Evolutionary conservation across 768 basidiomycete genomes (phyloP), one percentile per base, ranked within the genome.

Genomic region (Lactarius hatsudake): DNA sequence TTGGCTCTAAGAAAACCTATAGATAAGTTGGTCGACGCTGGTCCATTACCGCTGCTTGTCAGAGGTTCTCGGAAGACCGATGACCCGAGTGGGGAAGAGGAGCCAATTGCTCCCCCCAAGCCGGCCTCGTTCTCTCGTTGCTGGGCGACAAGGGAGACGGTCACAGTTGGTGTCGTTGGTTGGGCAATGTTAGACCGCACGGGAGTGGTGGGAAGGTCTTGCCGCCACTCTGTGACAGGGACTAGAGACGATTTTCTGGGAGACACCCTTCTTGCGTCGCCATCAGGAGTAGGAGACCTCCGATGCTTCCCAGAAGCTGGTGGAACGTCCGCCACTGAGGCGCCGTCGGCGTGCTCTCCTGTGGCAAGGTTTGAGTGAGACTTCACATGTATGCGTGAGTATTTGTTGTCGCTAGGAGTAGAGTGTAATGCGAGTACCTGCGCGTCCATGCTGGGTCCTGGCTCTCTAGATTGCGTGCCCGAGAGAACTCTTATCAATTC

Each of bases 241-340:
- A 1, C 18, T 3, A 36, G 53, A 42, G 59, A 42, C 26, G 12
- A 10, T 38, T n/a, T 55, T 36, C 40, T 45, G 10, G 32, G 42
- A 36, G 17, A 20, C 5, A 61, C 53, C 18, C 53, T 65, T 43
- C 59, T 61, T 20, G 23, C 17, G 32, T 66, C 60, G 13, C 36
- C 43, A 17, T 28, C 12, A 43, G 59, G 59, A 48, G 59, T 61
- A 13, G 42, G 34, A 34, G 64, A 45, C 64, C 64, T 40, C 30
- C 7, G 40, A 23, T 48, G 60, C 34, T 61, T 61, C 48, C 55
- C 61, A 20, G 54, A 28, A 30, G 34, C 20, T 17, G 28, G 15
- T 23, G 54, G 40, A 1, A 26, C 3, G 17, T 61, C 54, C 12
- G 42, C 17, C 18, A 48, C 30, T 9, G 64, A 48, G 18, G 40